phyloP scores from a whole-genome alignment of 176 grass and related monocot species.

The Eragrostis nindensis region DNA sequence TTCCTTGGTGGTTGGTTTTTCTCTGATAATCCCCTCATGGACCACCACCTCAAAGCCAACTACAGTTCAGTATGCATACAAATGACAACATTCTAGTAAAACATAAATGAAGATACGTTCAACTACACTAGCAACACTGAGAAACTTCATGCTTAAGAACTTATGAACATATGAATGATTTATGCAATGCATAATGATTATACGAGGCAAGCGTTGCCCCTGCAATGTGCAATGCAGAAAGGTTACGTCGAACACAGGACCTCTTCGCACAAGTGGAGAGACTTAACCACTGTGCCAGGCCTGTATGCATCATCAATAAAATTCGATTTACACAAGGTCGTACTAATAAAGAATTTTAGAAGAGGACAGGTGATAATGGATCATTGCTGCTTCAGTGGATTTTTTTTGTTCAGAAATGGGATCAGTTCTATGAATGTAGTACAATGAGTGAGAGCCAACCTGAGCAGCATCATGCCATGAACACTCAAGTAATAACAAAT shows the following conservation, averaged over 20 bases:
- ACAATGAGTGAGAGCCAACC: not conserved
- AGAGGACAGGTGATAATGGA: not conserved
- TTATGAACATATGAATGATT: constrained; percentile 14
- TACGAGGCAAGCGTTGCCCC: too few species aligned
- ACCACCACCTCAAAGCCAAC: constrained; percentile 89
- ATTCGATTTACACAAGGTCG: not conserved
- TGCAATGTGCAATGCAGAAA: too few species aligned
- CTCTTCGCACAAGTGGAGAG: too few species aligned
- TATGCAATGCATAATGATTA: not conserved
- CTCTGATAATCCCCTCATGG: constrained; percentile 96
- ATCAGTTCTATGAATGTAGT: constrained; percentile 1
- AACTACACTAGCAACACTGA: constrained; percentile 17
- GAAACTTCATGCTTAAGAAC: not conserved
- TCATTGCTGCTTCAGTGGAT: not conserved
- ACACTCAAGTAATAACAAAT: not conserved
- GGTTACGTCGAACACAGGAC: too few species aligned
- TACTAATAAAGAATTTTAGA: not conserved
- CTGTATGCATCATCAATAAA: not conserved
- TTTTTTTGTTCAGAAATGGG: not conserved
- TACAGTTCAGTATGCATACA: constrained; percentile 62
- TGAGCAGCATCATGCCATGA: not conserved
- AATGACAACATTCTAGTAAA: constrained; percentile 30
- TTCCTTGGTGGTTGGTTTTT: constrained; percentile 91
- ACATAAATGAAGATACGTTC: constrained; percentile 1
- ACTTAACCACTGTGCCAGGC: too few species aligned